Base-by-base conservation (phyloP, 345 rosid genomes). In the Euphorbia pulcherrima region DNA sequence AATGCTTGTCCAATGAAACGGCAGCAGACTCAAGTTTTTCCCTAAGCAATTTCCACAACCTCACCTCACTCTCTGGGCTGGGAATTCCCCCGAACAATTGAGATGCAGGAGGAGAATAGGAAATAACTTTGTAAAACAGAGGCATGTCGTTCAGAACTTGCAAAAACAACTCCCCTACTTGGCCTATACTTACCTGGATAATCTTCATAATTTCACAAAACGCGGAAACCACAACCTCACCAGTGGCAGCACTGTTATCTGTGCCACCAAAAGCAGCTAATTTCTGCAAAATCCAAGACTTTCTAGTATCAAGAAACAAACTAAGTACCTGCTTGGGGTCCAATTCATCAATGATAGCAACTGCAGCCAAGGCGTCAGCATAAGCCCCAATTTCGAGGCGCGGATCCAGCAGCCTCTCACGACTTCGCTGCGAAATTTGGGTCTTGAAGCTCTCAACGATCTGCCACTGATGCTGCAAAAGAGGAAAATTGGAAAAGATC, bases 1-100 rank as follows among this genome's bases (percentile, higher is more conserved):
- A 86, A 18, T 64, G 60, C 74, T 86, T 88, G 62, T 84, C 86
- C 16, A 92, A 84, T 30, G 79, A 70, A 6, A 81, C 79, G 83
- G 80, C 87, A 24, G 75, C 74, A 6, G 86, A 78, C 71, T 91
- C 97, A 52, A 94, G 77, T 52, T 71, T 83, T 80, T 94, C 97
- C 79, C 97, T 83, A 68, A 89, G 88, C 1, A 77, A 81, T 64
- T 81, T 89, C 99, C 99, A 94, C 88, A 92, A 70, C 68, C 81
- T 85, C 67, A 94, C 81, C 88, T 94, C 97, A 76, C 87, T 92
- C 37, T 89, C 96, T 0, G 97, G 99, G 78, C 86, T 85, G 3
- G 97, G 97, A 70, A 94, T 94, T 63, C 97, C 97, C 48, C 99
- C 97, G 27, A 87, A 92, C 84, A 94, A 64, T 65, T 94, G 99